phyloP scores from a whole-genome alignment of 2,329 filamentous ascomycete genomes.

The Coniella vitis region DNA sequence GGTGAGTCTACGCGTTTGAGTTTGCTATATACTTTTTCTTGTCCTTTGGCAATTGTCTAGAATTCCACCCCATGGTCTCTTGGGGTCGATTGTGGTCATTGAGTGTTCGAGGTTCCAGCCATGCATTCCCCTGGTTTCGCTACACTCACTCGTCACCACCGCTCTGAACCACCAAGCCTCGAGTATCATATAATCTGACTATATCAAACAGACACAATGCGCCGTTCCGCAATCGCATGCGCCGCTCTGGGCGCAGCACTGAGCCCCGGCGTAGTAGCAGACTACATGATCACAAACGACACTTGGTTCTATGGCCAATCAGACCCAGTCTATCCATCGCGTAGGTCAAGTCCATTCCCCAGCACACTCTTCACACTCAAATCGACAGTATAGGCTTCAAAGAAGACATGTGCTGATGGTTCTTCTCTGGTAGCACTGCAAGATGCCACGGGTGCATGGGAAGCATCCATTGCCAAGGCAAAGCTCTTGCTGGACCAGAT shows the following conservation, averaged over 20 bases:
- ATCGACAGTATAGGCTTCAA: too few relatives aligned
- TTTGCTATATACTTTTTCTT: too few relatives aligned
- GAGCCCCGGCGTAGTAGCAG: background rate
- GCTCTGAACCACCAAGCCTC: too few relatives aligned
- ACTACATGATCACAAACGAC: background rate
- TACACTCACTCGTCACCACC: too few relatives aligned
- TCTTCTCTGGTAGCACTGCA: background rate
- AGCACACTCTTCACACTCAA: too few relatives aligned
- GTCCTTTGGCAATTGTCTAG: too few relatives aligned
- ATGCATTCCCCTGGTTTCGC: too few relatives aligned
- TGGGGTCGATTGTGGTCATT: background rate
- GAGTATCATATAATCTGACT: background rate
- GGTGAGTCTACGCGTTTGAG: too few relatives aligned
- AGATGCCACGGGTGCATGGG: constrained; percentile 38
- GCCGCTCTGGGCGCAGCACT: background rate
- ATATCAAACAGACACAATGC: background rate
- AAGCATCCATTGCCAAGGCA: constrained; percentile 56
- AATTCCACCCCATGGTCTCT: too few relatives aligned
- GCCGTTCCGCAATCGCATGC: background rate
- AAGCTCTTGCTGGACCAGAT: constrained; percentile 59
- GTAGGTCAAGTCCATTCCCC: too few relatives aligned
- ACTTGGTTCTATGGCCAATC: constrained; percentile 2
- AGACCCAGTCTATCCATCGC: constrained; percentile 2
- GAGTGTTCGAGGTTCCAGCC: too few relatives aligned
- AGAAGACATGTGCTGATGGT: background rate